Evolutionary conservation across 2,329 filamentous ascomycete genomes (phyloP).

Genomic region (Helicocarpus griseus): DNA sequence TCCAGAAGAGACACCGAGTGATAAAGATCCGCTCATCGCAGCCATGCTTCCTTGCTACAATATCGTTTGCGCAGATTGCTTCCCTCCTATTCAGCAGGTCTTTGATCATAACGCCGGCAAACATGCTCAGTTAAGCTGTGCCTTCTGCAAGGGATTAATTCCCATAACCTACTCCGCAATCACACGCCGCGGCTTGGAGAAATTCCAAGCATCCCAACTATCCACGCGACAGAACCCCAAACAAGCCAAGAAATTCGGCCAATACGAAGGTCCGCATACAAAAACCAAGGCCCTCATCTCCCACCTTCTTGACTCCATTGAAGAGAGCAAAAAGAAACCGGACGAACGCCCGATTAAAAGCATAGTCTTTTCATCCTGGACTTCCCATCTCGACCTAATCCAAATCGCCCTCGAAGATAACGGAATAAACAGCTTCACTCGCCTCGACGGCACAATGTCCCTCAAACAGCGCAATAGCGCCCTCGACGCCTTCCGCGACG

Average conservation of each 20-base stretch:
- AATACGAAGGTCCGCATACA: conserved; percentile 78
- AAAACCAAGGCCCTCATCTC: conserved; percentile 77
- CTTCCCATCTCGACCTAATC: conserved; percentile 85
- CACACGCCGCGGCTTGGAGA: conserved; percentile 46
- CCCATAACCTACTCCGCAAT: conserved; percentile 59
- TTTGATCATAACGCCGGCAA: conserved; percentile 38
- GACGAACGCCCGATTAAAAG: conserved; percentile 74
- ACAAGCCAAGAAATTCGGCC: conserved; percentile 50
- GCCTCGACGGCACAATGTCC: conserved; percentile 86
- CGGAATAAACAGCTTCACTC: conserved; percentile 50
- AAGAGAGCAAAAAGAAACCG: conserved; percentile 41
- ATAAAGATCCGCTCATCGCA: conserved; percentile 49
- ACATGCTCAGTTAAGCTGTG: conserved; percentile 45
- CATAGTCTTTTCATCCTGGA: conserved; percentile 95
- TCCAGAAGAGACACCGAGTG: conserved; percentile 38
- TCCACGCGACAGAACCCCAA: conserved; percentile 39
- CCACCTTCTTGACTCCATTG: conserved; percentile 56
- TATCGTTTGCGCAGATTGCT: conserved; percentile 68
- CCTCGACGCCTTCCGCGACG: conserved; percentile 67
- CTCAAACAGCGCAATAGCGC: conserved; percentile 63
- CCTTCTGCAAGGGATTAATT: conserved; percentile 57
- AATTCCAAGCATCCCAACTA: conserved; percentile 46
- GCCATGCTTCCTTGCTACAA: conserved; percentile 83
- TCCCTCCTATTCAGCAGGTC: conserved; percentile 49
- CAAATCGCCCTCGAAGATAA: conserved; percentile 62